phyloP scores from a whole-genome alignment of 805 yeast genomes.

The Candida dajiaensis region DNA sequence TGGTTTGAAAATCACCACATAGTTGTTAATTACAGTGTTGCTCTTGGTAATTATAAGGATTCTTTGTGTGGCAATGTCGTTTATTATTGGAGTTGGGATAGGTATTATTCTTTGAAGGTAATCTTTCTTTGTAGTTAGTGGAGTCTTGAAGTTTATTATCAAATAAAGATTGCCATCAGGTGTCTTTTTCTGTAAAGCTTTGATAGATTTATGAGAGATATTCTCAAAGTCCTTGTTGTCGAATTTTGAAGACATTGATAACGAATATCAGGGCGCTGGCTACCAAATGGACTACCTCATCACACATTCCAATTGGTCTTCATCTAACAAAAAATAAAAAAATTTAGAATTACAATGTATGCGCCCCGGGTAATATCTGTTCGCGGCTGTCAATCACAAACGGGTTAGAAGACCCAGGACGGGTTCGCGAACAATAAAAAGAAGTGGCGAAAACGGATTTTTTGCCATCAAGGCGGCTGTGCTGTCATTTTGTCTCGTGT shows the following conservation, averaged over 20 bases:
- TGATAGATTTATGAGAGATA: constrained; percentile 4
- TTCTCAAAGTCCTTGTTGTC: constrained; percentile 1
- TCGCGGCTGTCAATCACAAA: background rate
- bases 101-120: constrained; percentile 56
- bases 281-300: too few species aligned
- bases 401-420: background rate
- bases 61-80: constrained; percentile 1
- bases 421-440: background rate
- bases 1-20: constrained; percentile 6
- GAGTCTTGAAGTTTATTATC: constrained; percentile 42
- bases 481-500: background rate
- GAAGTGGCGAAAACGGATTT: background rate
- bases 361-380: background rate
- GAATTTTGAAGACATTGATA: background rate
- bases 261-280: too few species aligned
- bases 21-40: constrained; percentile 22
- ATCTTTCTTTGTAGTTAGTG: constrained; percentile 40
- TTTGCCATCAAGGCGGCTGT: background rate
- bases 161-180: constrained; percentile 19
- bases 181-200: constrained; percentile 1
- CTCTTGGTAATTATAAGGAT: constrained; percentile 68
- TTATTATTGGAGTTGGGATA: constrained; percentile 29
- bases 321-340: background rate
- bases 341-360: background rate
- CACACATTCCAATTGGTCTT: too few species aligned